Evolutionary conservation across 2,329 filamentous ascomycete species (phyloP).

Genomic region (Neofusicoccum sp.): DNA sequence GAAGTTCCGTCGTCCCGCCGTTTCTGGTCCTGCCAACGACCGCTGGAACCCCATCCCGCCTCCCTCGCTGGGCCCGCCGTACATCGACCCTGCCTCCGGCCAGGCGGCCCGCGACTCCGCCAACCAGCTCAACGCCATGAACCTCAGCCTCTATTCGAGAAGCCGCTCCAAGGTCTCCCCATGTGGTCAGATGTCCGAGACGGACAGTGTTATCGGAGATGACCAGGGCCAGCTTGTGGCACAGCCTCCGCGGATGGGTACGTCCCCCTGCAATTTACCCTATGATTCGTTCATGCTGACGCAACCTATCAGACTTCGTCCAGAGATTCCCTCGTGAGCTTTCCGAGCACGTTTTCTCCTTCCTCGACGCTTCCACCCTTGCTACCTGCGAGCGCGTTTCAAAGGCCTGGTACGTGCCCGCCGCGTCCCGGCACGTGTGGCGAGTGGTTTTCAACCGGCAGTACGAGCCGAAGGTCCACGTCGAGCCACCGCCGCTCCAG

Average conservation of each 20-base stretch:
- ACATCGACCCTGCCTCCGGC: slow-evolving; percentile 11
- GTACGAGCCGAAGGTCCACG: slow-evolving; percentile 48
- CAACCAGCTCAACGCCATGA: slow-evolving; percentile 15
- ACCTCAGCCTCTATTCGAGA: slow-evolving; percentile 7
- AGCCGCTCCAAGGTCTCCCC: slow-evolving; percentile 16
- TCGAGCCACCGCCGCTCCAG: slow-evolving; percentile 43
- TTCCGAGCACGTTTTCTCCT: slow-evolving; percentile 57
- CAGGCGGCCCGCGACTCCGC: slow-evolving; percentile 17
- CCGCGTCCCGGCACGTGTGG: slow-evolving; percentile 60
- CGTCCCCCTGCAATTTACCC: slow-evolving; percentile 4
- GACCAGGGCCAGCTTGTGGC: slow-evolving; percentile 18
- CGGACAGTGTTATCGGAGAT: slow-evolving; percentile 19
- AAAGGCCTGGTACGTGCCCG: slow-evolving; percentile 55
- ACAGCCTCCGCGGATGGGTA: slow-evolving; percentile 16
- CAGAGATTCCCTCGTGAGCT: slow-evolving; percentile 58
- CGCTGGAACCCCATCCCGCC: slow-evolving; percentile 28
- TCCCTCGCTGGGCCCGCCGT: slow-evolving; percentile 17
- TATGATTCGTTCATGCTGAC: slow-evolving; percentile 8
- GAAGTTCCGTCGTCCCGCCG: slow-evolving; percentile 27
- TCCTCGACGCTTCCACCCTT: slow-evolving; percentile 58
- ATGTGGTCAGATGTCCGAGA: slow-evolving; percentile 16
- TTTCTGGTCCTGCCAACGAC: slow-evolving; percentile 30
- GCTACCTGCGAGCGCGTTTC: slow-evolving; percentile 56
- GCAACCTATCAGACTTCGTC: slow-evolving; percentile 48
- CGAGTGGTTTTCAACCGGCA: slow-evolving; percentile 58